Evolutionary conservation across 2,329 filamentous ascomycete genomes (phyloP).

Genomic region (Dothideomycetes sp.): DNA sequence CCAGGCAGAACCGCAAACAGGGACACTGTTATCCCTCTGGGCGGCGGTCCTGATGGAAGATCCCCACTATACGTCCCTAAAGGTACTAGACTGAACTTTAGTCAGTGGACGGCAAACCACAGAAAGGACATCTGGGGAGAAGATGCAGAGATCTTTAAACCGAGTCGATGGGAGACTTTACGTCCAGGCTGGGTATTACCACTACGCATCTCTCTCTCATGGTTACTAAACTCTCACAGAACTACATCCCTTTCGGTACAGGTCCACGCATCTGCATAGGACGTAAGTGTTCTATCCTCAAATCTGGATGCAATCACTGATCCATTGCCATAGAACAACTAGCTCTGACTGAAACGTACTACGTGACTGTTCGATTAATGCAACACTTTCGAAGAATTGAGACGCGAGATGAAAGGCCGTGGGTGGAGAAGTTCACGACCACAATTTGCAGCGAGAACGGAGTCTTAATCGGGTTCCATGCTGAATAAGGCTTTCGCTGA

Average conservation of each 20-base stretch:
- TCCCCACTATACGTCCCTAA: slow-evolving; percentile 40
- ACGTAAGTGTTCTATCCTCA: slow-evolving; percentile 2
- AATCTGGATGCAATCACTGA: background rate
- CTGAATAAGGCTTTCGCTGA: background rate
- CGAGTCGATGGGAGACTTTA: slow-evolving; percentile 21
- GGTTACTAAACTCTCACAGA: no score
- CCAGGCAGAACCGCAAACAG: slow-evolving; percentile 57
- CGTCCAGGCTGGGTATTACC: slow-evolving; percentile 6
- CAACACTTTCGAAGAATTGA: slow-evolving; percentile 4
- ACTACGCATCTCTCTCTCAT: no score
- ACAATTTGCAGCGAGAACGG: slow-evolving; percentile 2
- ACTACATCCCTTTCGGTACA: background rate
- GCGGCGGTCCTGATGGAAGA: slow-evolving; percentile 39
- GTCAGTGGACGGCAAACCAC: slow-evolving; percentile 25
- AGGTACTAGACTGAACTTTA: slow-evolving; percentile 19
- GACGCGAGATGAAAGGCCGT: slow-evolving; percentile 1
- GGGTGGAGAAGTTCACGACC: slow-evolving; percentile 2
- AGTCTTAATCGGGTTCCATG: slow-evolving; percentile 1
- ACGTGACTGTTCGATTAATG: slow-evolving; percentile 4
- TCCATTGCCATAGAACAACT: background rate
- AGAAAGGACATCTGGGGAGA: slow-evolving; percentile 26
- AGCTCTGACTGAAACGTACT: slow-evolving; percentile 2
- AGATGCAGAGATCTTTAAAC: slow-evolving; percentile 27
- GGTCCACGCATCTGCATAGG: background rate
- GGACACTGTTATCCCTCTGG: slow-evolving; percentile 63